Conservation (phyloP, 108 stramenopile genomes). For the Cyclotella sp. region DNA sequence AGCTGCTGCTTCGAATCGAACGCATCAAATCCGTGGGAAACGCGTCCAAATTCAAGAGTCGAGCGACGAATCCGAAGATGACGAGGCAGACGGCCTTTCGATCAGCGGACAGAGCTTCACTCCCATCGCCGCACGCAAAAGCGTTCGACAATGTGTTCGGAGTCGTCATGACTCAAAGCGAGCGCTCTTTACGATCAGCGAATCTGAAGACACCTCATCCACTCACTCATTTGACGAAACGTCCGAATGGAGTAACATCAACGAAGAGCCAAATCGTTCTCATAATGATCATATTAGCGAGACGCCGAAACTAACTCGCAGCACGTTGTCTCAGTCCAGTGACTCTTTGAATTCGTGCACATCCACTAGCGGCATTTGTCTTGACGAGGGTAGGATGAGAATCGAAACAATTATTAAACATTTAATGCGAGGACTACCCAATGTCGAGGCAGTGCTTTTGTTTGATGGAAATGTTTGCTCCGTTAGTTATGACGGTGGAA, state of each 20-base stretch:
- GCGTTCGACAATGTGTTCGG: neutral
- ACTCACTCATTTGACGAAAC: neutral
- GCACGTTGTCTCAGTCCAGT: constrained; percentile 19
- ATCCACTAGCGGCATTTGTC: neutral
- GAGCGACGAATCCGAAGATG: constrained; percentile 13
- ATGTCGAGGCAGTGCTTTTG: constrained; percentile 29
- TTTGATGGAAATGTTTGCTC: constrained; percentile 15
- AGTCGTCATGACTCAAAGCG: neutral
- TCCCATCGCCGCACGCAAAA: constrained; percentile 1
- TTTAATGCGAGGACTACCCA: constrained; percentile 30
- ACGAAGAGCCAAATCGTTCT: neutral
- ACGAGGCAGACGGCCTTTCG: neutral
- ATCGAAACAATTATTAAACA: constrained; percentile 31
- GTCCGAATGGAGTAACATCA: neutral
- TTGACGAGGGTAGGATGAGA: constrained; percentile 22
- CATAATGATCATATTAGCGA: neutral
- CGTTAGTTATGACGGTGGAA: constrained; percentile 7
- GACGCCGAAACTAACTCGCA: constrained; percentile 14
- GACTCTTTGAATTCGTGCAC: neutral
- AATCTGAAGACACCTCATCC: neutral
- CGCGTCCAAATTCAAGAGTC: constrained; percentile 1
- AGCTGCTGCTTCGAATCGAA: neutral
- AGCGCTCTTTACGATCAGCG: neutral
- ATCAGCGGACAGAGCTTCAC: neutral
- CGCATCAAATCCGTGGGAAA: neutral